These are phyloP conservation scores for Lasiodiplodia gonubiensis DNA, from an alignment of 2,329 filamentous ascomycete species.

Conservation along the genomic window DNA sequence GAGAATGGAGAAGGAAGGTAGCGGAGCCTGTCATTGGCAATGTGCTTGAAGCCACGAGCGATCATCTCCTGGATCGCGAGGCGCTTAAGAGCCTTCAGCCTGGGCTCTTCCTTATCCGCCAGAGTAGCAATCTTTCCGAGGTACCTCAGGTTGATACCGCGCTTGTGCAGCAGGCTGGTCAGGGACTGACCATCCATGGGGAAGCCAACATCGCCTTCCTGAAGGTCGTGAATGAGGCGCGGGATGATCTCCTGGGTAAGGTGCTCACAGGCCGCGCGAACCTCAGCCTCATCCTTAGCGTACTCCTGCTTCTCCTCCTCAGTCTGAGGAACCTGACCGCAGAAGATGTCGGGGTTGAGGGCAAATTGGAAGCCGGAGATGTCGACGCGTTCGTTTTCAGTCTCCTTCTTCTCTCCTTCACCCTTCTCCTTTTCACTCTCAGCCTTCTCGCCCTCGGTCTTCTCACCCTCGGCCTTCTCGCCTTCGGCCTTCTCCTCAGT, in stretches of 20 bases:
- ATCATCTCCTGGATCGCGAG: constrained; percentile 92
- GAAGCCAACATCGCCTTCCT: constrained; percentile 92
- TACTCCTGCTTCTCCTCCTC: constrained; percentile 87
- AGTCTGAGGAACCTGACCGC: constrained; percentile 86
- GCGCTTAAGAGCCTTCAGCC: constrained; percentile 76
- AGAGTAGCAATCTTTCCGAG: constrained; percentile 81
- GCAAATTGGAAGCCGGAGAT: constrained; percentile 85
- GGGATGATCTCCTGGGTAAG: constrained; percentile 80
- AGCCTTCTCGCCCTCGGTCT: constrained; percentile 29
- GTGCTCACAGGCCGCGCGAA: constrained; percentile 81
- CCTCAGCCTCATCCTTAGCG: constrained; percentile 83
- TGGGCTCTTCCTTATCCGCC: constrained; percentile 63
- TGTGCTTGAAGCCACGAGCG: constrained; percentile 93
- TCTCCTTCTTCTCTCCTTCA: constrained; percentile 38
- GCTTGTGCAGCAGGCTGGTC: constrained; percentile 87
- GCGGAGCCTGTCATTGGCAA: constrained; percentile 78
- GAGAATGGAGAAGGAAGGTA: constrained; percentile 79
- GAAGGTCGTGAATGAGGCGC: constrained; percentile 83
- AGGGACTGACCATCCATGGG: constrained; percentile 98
- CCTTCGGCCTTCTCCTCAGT: constrained; percentile 37
- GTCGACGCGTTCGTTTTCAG: constrained; percentile 73
- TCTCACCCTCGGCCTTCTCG: constrained; percentile 44
- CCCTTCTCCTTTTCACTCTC: constrained; percentile 32
- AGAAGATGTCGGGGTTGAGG: constrained; percentile 95
- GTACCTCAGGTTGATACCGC: constrained; percentile 95